Conservation (phyloP, 352 stramenopile genomes). For the Blastocystis sp. region DNA sequence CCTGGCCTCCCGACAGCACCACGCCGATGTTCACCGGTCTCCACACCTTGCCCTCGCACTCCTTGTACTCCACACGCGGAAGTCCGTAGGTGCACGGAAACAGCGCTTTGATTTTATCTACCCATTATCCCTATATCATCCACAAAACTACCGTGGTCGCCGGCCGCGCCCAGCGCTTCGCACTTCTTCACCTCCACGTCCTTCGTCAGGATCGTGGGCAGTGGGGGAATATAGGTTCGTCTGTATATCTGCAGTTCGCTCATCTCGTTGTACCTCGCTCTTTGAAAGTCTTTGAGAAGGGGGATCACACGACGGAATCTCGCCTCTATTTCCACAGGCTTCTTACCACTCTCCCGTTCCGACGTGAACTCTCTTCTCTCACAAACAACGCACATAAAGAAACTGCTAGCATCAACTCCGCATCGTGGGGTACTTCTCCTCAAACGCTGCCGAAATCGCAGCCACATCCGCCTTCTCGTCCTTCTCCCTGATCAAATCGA, state of each 20-base stretch:
- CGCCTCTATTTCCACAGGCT: too few relatives aligned
- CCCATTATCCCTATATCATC: neutral
- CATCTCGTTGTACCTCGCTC: constrained; percentile 18
- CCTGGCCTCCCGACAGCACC: constrained; percentile 75
- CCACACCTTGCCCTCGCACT: neutral
- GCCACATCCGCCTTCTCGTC: neutral
- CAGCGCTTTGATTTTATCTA: constrained; percentile 72
- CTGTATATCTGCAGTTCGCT: constrained; percentile 56
- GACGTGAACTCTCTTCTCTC: too few relatives aligned
- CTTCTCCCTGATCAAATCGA: constrained; percentile 13
- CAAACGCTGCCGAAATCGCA: neutral
- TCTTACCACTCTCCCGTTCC: too few relatives aligned
- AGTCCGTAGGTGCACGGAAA: constrained; percentile 73
- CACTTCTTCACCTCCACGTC: constrained; percentile 36
- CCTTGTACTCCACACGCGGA: constrained; percentile 38
- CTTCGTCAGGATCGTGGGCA: constrained; percentile 36
- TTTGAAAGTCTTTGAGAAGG: neutral
- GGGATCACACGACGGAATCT: constrained; percentile 27
- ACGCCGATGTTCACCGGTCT: constrained; percentile 74
- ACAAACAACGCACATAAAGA: too few relatives aligned
- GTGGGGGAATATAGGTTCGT: constrained; percentile 60
- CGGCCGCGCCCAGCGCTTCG: constrained; percentile 33
- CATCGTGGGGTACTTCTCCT: neutral
- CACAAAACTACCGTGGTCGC: neutral
- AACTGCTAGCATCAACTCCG: too few relatives aligned